Evolutionary conservation across 768 basidiomycete species (phyloP), one percentile per base, ranked within the genome.

Genomic region (Pholiota molesta): DNA sequence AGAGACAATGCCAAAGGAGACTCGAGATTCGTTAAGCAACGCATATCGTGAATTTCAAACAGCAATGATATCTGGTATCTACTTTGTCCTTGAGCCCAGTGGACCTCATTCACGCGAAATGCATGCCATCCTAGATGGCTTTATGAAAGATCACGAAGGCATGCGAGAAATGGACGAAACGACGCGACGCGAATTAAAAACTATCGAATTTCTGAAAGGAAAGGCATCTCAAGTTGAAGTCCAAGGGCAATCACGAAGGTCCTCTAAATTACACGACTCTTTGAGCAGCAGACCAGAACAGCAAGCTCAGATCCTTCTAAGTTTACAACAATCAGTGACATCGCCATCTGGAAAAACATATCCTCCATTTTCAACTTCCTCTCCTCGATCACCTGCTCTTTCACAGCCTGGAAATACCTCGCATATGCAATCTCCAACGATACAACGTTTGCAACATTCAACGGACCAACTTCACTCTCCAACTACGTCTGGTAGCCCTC

Each of bases 31-130:
- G 52, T 80, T 92, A 29, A 87, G 91, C 68, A 92, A 91, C 64
- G 90, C 90, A 7, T 94, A 94, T 69, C 81, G 92, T 59, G 92
- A 94, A 68, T 95, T 95, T 74, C 92, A 94, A 72, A 89, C 91
- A 9, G 90, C 91, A 10, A 92, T 95, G 92, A 90, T 95, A 57
- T 89, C 90, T 64, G 91, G 94, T 11, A 93, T 95, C 55, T 93
- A 93, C 71, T 84, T 94, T 55, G 86, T 92, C 55, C 78, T 95
- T 29, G 86, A 95, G 63, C 93, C 91, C 2, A 86, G 79, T 39
- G 92, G 92, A 3, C 78, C 81, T 64, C 82, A 91, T 67, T 86
- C 88, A 5, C 80, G 77, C 5, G 81, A 78, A 45, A 94, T 95
- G 92, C 90, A 91, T 68, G 78, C 83, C 42, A 91, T 95, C 52